Percentiles rank a stretch among this genome's conserved stretches.
phyloP scores from a whole-genome alignment of 306 rosid genomes.

The Glycine latifolia region DNA sequence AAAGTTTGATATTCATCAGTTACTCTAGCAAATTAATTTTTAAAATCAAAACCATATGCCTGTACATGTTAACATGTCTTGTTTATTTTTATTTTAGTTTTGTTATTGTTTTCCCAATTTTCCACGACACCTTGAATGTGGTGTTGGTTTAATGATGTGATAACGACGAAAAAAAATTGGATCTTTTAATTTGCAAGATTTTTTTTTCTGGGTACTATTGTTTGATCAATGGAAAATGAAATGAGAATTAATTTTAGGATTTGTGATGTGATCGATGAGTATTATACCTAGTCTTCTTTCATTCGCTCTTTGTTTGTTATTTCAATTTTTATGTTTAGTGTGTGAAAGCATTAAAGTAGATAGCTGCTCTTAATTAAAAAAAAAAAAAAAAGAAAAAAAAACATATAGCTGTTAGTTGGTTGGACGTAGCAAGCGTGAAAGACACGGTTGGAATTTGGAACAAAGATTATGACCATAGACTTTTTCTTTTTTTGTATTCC shows the following conservation, averaged over 20 bases:
- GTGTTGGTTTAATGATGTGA: constrained; percentile 34
- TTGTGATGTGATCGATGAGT: constrained; percentile 14
- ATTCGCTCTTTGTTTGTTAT: not conserved
- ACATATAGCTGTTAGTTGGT: constrained; percentile 37
- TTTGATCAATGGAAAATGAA: constrained; percentile 36
- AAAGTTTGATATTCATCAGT: constrained; percentile 56
- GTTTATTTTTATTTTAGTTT: constrained; percentile 4
- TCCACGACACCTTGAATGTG: constrained; percentile 44
- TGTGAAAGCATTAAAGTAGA: constrained; percentile 40
- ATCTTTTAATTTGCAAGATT: constrained; percentile 36
- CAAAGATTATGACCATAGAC: constrained; percentile 38
- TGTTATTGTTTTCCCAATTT: not conserved
- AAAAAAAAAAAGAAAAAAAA: not conserved
- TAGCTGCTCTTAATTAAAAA: not conserved
- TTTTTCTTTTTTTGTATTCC: not conserved
- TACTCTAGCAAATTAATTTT: no score
- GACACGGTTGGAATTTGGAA: constrained; percentile 53
- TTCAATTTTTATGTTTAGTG: not conserved
- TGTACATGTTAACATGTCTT: not conserved
- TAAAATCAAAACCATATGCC: not conserved
- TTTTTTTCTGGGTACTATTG: constrained; percentile 33
- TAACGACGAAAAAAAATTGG: constrained; percentile 37
- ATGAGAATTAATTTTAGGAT: constrained; percentile 17
- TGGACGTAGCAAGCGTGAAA: constrained; percentile 49
- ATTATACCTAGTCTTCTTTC: not conserved